These are phyloP conservation scores for Ogataea pini DNA, from an alignment of 805 yeast genomes.

Conservation along the genomic window DNA sequence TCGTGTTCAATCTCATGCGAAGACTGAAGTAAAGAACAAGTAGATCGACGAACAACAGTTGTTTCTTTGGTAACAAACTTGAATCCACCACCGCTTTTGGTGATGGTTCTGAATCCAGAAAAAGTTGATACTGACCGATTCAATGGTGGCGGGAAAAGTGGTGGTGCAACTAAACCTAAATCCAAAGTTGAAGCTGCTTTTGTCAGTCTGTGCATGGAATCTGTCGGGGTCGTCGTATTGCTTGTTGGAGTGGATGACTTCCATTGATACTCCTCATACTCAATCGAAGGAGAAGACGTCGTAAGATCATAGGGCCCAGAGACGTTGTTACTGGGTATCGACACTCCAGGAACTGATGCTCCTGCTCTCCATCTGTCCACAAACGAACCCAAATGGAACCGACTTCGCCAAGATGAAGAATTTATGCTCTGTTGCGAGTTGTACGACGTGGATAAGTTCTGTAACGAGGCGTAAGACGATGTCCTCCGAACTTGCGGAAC, in stretches of 20 bases:
- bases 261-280: constrained; percentile 34
- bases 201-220: constrained; percentile 11
- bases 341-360: constrained; percentile 2
- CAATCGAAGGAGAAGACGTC: constrained; percentile 32
- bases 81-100: constrained; percentile 6
- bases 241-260: constrained; percentile 13
- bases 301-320: constrained; percentile 3
- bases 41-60: constrained; percentile 12
- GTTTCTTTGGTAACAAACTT: constrained; percentile 12
- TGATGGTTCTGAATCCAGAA: constrained; percentile 8
- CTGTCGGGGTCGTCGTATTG: constrained; percentile 9
- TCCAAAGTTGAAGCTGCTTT: constrained; percentile 13
- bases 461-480: constrained; percentile 38
- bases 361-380: constrained; percentile 31
- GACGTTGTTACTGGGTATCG: not conserved
- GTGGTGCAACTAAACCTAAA: not conserved
- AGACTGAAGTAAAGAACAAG: constrained; percentile 11
- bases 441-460: constrained; percentile 39
- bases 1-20: constrained; percentile 4
- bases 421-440: constrained; percentile 26
- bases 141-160: constrained; percentile 1
- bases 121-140: constrained; percentile 12
- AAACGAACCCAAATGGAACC: constrained; percentile 30
- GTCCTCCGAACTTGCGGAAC: constrained; percentile 28
- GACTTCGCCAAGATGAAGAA: constrained; percentile 32